Evolutionary conservation across 129 eudicot genomes (phyloP), one percentile per base, ranked within the genome.

Genomic region (Glebionis coronaria): DNA sequence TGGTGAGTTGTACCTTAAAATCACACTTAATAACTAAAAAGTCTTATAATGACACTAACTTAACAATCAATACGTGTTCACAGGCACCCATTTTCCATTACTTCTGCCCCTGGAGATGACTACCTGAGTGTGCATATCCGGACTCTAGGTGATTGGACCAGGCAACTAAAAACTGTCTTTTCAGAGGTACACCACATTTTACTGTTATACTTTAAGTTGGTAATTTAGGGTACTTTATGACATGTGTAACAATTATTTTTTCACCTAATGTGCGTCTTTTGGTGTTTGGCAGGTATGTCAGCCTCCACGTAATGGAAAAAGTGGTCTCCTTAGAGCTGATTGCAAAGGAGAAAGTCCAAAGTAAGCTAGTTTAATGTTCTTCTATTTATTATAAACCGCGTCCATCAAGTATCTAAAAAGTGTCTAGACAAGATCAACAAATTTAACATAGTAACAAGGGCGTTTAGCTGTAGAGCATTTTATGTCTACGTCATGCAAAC

Each of bases 1-100:
- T 91, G 98, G 98, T 91, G 68, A 57, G 79, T 78, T 44, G 61
- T 14, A 42, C 40, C 47, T 58, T 65, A 13, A 66, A 19, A 45
- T 2, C 47, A 18, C 31, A 45, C 27, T 16, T 28, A 45, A 29
- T 31, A 59, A 60, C 57, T 4, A 45, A 44, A 11, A 44, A 47
- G 21, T 38, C 4, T 3, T 15, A 16, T 62, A 57, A 25, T 72
- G 52, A 6, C 35, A 44, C 59, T 73, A 64, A 50, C 29, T 61
- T 73, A 55, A 45, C n/a, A 54, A 56, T 46, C 7, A 44, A 44
- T 38, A 52, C 18, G 60, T 67, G 58, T 72, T 65, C 29, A 61
- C 79, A 91, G 97, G 97, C 97, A 91, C 72, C 97, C 97, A 12
- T 88, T 91, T 78, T 91, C 97, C 42, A 83, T 91, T 59, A 91